A percentile compares a stretch with the other conserved stretches of the same genome.
These are phyloP conservation scores for Agrostemma githago DNA, from an alignment of 148 eudicot genomes.

Conservation along the genomic window DNA sequence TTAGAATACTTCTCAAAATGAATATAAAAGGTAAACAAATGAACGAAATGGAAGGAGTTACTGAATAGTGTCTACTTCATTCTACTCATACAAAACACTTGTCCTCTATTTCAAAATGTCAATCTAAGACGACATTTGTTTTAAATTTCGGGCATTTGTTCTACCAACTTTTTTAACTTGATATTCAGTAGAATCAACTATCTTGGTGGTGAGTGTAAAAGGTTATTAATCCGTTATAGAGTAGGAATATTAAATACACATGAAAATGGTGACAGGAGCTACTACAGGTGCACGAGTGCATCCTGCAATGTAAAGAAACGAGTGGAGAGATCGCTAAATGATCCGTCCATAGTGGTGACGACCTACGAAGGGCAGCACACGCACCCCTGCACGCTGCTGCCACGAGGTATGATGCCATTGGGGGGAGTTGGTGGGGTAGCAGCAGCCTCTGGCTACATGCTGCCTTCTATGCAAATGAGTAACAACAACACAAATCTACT, in stretches of 20 bases:
- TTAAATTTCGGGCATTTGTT: too few relatives aligned
- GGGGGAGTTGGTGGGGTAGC: slow-evolving; percentile 9
- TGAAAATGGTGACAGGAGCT: slow-evolving; percentile 49
- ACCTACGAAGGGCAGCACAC: slow-evolving; percentile 91
- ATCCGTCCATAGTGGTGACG: slow-evolving; percentile 69
- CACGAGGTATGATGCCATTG: slow-evolving; percentile 28
- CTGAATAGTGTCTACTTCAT: too few relatives aligned
- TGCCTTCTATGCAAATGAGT: not conserved
- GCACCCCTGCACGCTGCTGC: slow-evolving; percentile 57
- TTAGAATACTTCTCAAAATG: too few relatives aligned
- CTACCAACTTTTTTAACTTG: not conserved
- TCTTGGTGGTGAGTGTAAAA: too few relatives aligned
- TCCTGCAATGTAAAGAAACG: slow-evolving; percentile 90
- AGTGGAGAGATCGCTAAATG: slow-evolving; percentile 65
- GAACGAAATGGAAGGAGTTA: too few relatives aligned
- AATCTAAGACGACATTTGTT: too few relatives aligned
- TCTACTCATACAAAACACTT: too few relatives aligned
- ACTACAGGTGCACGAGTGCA: slow-evolving; percentile 80
- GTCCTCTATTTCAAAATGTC: too few relatives aligned
- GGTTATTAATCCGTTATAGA: too few relatives aligned
- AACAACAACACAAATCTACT: not conserved
- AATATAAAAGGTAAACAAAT: too few relatives aligned
- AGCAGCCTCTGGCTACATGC: not conserved
- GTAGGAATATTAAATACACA: too few relatives aligned
- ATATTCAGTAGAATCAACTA: too few relatives aligned